Conservation (phyloP, 257 asterid species). For the Solanum bulbocastanum region DNA sequence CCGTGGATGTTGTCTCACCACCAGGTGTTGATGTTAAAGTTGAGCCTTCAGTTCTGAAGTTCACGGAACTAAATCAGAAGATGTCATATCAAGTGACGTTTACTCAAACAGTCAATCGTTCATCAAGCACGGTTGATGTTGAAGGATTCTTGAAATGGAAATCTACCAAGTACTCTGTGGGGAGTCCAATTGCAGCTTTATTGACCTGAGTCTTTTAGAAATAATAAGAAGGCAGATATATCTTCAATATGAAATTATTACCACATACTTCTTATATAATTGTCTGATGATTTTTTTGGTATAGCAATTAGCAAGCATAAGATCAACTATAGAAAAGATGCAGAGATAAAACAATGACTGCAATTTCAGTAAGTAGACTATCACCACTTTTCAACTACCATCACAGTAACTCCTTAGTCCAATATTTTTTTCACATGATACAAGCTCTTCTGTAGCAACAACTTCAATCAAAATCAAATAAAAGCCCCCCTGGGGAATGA, state of each 20-base stretch:
- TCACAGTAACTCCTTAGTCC: background rate
- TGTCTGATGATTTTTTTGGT: background rate
- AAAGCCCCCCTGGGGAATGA: background rate
- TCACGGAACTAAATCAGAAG: background rate
- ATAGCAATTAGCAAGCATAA: background rate
- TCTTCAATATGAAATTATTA: background rate
- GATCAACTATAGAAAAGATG: background rate
- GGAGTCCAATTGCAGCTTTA: background rate
- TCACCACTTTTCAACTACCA: background rate
- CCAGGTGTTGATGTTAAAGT: background rate
- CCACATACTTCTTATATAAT: background rate
- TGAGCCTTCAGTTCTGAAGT: background rate
- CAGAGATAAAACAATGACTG: background rate
- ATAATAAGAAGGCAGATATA: too few species aligned
- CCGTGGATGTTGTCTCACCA: background rate
- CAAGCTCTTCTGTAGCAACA: background rate
- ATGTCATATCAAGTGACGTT: slow-evolving; percentile 3
- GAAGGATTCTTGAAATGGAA: slow-evolving; percentile 22
- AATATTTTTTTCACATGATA: background rate
- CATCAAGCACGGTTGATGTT: background rate
- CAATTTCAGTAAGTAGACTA: background rate
- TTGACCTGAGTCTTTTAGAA: background rate
- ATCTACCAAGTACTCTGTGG: background rate
- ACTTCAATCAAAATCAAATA: background rate
- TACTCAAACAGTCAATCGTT: background rate